phyloP scores from a whole-genome alignment of 2,329 filamentous ascomycete genomes.

The Fusarium austroafricanum region DNA sequence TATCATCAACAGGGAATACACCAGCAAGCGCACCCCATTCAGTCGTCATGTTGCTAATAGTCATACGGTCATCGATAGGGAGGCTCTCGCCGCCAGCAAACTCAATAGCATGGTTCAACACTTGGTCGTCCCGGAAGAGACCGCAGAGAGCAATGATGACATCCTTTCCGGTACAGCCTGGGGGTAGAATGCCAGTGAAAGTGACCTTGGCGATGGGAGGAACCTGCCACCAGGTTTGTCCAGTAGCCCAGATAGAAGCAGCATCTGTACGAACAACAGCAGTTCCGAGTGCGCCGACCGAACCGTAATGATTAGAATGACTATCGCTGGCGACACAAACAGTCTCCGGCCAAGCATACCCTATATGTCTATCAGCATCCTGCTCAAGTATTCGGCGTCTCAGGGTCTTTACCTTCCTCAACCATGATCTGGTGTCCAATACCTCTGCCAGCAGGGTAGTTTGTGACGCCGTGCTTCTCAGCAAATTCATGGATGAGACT shows the following conservation, averaged over 20 bases:
- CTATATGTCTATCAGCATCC: neutral
- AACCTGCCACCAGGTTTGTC: conserved; percentile 87
- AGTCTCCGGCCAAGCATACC: conserved; percentile 86
- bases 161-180: conserved; percentile 91
- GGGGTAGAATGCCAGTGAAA: conserved; percentile 78
- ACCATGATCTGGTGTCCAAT: conserved; percentile 96
- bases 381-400: fast-evolving
- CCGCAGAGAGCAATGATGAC: conserved; percentile 91
- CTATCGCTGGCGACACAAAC: conserved; percentile 81
- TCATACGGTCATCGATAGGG: conserved; percentile 77
- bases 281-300: conserved; percentile 48
- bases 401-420: conserved; percentile 58
- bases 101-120: conserved; percentile 91
- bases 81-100: conserved; percentile 85
- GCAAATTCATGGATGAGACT: conserved; percentile 84
- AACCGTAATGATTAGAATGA: conserved; percentile 83
- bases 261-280: conserved; percentile 90
- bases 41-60: conserved; percentile 83
- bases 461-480: conserved; percentile 77
- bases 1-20: conserved; percentile 80
- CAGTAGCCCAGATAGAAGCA: conserved; percentile 85
- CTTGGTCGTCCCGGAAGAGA: conserved; percentile 86
- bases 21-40: conserved; percentile 77
- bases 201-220: conserved; percentile 86
- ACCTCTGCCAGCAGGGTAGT: conserved; percentile 80